Evolutionary conservation across 2,329 filamentous ascomycete genomes (phyloP).

Genomic region (Venturia carpophila): DNA sequence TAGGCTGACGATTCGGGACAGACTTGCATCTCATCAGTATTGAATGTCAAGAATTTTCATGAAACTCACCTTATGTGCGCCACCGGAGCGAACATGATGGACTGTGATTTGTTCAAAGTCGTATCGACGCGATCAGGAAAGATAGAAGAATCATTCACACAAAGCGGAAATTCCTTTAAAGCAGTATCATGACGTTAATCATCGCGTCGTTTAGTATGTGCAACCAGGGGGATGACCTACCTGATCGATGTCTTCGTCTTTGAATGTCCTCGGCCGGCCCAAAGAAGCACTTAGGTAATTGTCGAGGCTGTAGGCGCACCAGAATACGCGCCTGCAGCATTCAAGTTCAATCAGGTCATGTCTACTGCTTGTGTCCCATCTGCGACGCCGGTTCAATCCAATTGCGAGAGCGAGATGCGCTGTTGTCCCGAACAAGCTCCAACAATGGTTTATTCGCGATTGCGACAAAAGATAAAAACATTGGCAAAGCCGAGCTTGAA

Average conservation of each 20-base stretch:
- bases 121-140: slow-evolving; percentile 26
- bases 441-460: slow-evolving; percentile 31
- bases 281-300: slow-evolving; percentile 34
- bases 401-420: slow-evolving; percentile 32
- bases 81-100: slow-evolving; percentile 39
- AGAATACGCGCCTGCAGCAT: slow-evolving; percentile 32
- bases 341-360: slow-evolving; percentile 25
- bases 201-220: neutral
- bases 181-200: neutral
- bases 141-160: slow-evolving; percentile 31
- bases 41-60: slow-evolving; percentile 17
- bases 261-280: slow-evolving; percentile 31
- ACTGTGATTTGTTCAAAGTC: slow-evolving; percentile 27
- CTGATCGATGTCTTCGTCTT: slow-evolving; percentile 30
- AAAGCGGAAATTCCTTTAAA: slow-evolving; percentile 3
- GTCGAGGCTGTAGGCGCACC: slow-evolving; percentile 34
- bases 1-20: slow-evolving; percentile 38
- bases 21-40: slow-evolving; percentile 21
- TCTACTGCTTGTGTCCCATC: slow-evolving; percentile 21
- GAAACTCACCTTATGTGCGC: slow-evolving; percentile 34
- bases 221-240: neutral
- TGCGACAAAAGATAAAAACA: slow-evolving; percentile 35
- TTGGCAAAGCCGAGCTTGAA: slow-evolving; percentile 36
- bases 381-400: slow-evolving; percentile 29
- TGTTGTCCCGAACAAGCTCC: slow-evolving; percentile 33